These are phyloP conservation scores for Hermanozyma aechmeae DNA, from an alignment of 805 yeast species.

Conservation along the genomic window DNA sequence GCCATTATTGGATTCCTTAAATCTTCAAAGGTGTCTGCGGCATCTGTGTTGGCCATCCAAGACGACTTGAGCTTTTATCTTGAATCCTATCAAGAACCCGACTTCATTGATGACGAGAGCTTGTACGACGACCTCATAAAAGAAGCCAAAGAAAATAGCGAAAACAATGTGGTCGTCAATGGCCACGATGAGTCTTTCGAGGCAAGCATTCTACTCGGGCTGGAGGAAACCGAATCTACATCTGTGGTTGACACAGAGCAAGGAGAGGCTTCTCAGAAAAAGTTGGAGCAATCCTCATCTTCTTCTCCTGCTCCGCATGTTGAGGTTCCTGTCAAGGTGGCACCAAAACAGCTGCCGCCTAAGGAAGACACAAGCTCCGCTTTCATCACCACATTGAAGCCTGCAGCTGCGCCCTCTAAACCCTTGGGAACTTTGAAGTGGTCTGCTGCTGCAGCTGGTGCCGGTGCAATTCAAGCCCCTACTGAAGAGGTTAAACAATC, in stretches of 20 bases:
- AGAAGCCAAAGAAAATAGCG: conserved; percentile 11
- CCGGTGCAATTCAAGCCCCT: too few species aligned
- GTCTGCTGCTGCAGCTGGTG: conserved; percentile 44
- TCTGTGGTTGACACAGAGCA: too few species aligned
- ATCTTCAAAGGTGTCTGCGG: conserved; percentile 8
- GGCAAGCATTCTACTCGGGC: too few species aligned
- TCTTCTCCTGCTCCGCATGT: too few species aligned
- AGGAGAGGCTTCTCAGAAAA: too few species aligned
- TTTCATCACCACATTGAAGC: conserved; percentile 37
- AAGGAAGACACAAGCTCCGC: conserved; percentile 19
- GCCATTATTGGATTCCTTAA: conserved; percentile 21
- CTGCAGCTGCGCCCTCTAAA: conserved; percentile 45
- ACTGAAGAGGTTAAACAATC: too few species aligned
- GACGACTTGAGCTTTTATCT: conserved; percentile 31
- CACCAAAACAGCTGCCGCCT: too few species aligned
- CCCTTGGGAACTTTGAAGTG: conserved; percentile 49
- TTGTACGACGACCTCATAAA: conserved; percentile 33
- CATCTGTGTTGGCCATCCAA: conserved; percentile 19
- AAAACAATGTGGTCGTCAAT: conserved; percentile 5
- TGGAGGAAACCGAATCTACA: too few species aligned
- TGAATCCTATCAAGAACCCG: conserved; percentile 30
- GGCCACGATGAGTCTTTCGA: conserved; percentile 2
- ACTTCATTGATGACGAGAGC: conserved; percentile 26
- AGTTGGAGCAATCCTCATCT: too few species aligned
- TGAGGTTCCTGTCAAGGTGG: too few species aligned